A percentile compares a stretch with the other conserved stretches of the same genome.
Conservation (phyloP, 2,329 filamentous ascomycete genomes). For the Aspergillus viridinutans region DNA sequence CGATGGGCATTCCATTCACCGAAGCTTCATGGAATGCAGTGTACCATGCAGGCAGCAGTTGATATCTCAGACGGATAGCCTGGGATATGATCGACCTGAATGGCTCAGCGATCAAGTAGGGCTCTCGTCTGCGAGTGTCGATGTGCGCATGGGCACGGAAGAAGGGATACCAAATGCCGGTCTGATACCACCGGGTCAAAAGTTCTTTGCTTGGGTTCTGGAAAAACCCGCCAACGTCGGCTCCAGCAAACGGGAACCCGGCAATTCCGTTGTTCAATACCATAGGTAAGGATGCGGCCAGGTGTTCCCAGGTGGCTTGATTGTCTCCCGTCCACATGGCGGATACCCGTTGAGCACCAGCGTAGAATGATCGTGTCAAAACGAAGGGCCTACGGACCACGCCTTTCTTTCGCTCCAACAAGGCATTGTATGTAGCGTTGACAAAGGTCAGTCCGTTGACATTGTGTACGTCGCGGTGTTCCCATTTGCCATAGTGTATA, state of each 20-base stretch:
- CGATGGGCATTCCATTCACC: slow-evolving; percentile 75
- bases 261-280: slow-evolving; percentile 86
- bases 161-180: slow-evolving; percentile 95
- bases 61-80: slow-evolving; percentile 82
- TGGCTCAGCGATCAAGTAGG: slow-evolving; percentile 80
- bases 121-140: slow-evolving; percentile 88
- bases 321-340: slow-evolving; percentile 99
- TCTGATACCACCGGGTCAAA: slow-evolving; percentile 91
- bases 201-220: slow-evolving; percentile 93
- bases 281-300: slow-evolving; percentile 90
- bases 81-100: slow-evolving; percentile 83
- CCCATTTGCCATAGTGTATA: slow-evolving; percentile 84
- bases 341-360: slow-evolving; percentile 81
- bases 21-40: slow-evolving; percentile 92
- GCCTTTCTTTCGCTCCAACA: slow-evolving; percentile 79
- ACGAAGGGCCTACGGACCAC: slow-evolving; percentile 84
- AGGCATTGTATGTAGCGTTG: slow-evolving; percentile 84
- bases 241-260: slow-evolving; percentile 89
- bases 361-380: slow-evolving; percentile 86
- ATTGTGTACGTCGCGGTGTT: slow-evolving; percentile 96
- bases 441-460: slow-evolving; percentile 92
- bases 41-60: slow-evolving; percentile 89
- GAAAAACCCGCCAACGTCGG: slow-evolving; percentile 97
- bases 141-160: slow-evolving; percentile 98
- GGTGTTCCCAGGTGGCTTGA: slow-evolving; percentile 85